Evolutionary conservation across 345 rosid genomes (phyloP).

Genomic region (Excoecaria cochinchinensis): DNA sequence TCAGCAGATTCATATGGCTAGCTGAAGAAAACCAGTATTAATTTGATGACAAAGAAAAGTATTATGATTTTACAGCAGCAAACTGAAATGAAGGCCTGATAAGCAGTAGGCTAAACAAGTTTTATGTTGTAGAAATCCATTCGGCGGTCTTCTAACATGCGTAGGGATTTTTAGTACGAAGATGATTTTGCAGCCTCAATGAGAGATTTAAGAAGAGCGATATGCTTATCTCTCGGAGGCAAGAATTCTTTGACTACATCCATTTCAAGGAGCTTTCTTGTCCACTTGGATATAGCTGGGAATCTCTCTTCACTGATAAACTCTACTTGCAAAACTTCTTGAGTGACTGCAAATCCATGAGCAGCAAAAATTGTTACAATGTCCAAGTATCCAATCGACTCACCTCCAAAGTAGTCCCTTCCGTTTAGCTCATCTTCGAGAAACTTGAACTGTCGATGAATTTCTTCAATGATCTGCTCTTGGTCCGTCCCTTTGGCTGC

Average conservation of each 20-base stretch:
- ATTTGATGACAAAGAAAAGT: no score
- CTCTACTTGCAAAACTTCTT: not conserved
- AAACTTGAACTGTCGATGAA: not conserved
- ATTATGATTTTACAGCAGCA: no score
- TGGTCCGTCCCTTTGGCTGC: not conserved
- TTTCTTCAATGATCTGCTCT: not conserved
- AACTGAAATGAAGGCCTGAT: not conserved
- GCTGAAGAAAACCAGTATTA: no score
- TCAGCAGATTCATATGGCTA: no score
- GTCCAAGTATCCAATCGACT: conserved; percentile 20
- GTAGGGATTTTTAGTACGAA: not conserved
- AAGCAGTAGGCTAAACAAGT: no score
- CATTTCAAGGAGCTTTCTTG: conserved; percentile 1
- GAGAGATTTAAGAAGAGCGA: not conserved
- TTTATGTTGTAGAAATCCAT: no score
- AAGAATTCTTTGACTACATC: conserved; percentile 10
- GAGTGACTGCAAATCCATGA: not conserved
- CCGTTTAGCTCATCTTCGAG: conserved; percentile 15
- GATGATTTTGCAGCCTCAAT: not conserved
- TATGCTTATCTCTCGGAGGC: conserved; percentile 16
- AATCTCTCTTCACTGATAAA: conserved; percentile 8
- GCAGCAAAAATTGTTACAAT: not conserved
- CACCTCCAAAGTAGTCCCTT: conserved; percentile 21
- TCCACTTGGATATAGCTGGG: conserved; percentile 5
- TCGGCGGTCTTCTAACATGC: not conserved